Percentiles rank a stretch among this genome's conserved stretches.
phyloP scores from a whole-genome alignment of 441 rosid genomes.

The Raphanus hybrid region DNA sequence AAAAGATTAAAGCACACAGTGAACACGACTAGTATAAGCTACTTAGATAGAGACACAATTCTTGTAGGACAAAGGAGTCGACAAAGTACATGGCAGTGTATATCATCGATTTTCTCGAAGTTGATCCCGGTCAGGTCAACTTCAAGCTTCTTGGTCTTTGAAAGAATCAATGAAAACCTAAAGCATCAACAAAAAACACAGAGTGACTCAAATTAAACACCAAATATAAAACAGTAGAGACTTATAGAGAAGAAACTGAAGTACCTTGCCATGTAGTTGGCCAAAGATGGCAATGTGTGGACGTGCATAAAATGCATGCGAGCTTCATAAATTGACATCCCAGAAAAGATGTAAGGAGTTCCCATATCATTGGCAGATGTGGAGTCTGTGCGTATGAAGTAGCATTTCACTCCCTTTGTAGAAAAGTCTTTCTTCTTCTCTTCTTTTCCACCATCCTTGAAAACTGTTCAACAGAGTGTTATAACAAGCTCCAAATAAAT shows the following conservation, averaged over 20 bases:
- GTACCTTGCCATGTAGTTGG: slow-evolving; percentile 78
- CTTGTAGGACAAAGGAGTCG: background rate
- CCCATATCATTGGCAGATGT: slow-evolving; percentile 41
- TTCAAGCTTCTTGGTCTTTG: slow-evolving; percentile 61
- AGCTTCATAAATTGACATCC: slow-evolving; percentile 65
- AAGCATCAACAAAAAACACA: slow-evolving; percentile 30
- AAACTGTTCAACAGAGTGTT: slow-evolving; percentile 52
- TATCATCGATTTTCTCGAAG: slow-evolving; percentile 45
- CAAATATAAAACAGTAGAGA: background rate
- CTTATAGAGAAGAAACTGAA: background rate
- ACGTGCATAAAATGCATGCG: slow-evolving; percentile 80
- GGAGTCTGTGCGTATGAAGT: slow-evolving; percentile 67
- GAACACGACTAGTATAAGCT: background rate
- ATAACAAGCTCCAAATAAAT: background rate
- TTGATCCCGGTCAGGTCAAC: slow-evolving; percentile 48
- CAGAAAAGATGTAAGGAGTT: slow-evolving; percentile 49
- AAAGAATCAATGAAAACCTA: slow-evolving; percentile 78
- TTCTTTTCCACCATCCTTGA: slow-evolving; percentile 78
- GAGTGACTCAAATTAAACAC: slow-evolving; percentile 12
- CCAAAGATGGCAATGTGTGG: slow-evolving; percentile 53
- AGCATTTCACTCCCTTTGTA: slow-evolving; percentile 62
- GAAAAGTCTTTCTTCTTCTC: slow-evolving; percentile 67
- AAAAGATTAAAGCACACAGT: background rate
- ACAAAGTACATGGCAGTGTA: slow-evolving; percentile 59
- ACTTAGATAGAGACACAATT: background rate